phyloP scores from a whole-genome alignment of 116 monocot genomes.

The Thalassia testudinum region DNA sequence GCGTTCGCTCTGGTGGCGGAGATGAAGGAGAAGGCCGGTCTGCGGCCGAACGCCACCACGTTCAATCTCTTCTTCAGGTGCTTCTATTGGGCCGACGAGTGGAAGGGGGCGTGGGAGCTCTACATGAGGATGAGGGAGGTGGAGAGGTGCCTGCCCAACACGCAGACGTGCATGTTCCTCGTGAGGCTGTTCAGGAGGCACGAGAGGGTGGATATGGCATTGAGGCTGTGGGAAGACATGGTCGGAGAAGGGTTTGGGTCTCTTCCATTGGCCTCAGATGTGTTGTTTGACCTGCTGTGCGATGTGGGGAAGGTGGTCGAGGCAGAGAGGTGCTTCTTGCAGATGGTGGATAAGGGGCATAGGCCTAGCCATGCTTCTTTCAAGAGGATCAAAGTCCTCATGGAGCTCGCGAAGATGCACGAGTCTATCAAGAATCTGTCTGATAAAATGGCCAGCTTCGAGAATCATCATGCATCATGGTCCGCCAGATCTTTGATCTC shows the following conservation, averaged over 20 bases:
- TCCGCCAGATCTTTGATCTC: no score
- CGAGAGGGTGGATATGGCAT: constrained; percentile 38
- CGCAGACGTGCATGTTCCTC: constrained; percentile 80
- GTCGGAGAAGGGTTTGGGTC: constrained; percentile 67
- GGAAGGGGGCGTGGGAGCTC: constrained; percentile 36
- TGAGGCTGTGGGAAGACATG: constrained; percentile 90
- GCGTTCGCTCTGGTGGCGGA: constrained; percentile 65
- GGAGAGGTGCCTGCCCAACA: constrained; percentile 68
- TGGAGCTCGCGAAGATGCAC: constrained; percentile 47
- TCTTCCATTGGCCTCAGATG: constrained; percentile 59
- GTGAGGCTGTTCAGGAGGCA: constrained; percentile 41
- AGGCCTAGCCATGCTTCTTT: constrained; percentile 69
- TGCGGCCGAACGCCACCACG: constrained; percentile 53
- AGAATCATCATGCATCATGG: no score
- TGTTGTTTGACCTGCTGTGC: constrained; percentile 74
- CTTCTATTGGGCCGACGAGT: constrained; percentile 69
- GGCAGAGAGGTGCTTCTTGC: constrained; percentile 58
- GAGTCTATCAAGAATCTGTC: constrained; percentile 46
- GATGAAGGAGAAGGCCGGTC: constrained; percentile 34
- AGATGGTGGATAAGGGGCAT: constrained; percentile 81
- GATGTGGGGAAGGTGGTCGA: constrained; percentile 71
- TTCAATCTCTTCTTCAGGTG: constrained; percentile 74
- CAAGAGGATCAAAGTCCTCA: constrained; percentile 64
- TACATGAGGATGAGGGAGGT: constrained; percentile 53
- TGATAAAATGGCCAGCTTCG: constrained; percentile 36